Evolutionary conservation across 2,329 filamentous ascomycete genomes (phyloP), one percentile per base, ranked within the genome.

Genomic region (Cryphonectria radicalis): DNA sequence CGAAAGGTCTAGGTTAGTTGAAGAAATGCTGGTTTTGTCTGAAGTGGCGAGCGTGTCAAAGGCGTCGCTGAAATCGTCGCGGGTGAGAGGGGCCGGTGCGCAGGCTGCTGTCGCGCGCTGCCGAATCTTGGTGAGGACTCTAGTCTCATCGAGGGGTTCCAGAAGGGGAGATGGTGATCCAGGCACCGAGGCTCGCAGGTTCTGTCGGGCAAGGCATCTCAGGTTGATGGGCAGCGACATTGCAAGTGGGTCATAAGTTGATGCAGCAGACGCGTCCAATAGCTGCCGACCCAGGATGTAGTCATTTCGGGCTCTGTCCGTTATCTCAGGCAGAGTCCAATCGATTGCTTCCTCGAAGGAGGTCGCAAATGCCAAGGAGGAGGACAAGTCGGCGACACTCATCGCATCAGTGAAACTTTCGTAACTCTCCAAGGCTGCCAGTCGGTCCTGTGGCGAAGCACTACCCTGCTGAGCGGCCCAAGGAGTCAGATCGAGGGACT

Each of bases 321-420:
- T 77, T 2, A 92, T 82, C 1, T 84, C 82, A 0, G 92, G 91
- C 35, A 88, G 80, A 0, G 90, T 90, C 4, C 89, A 79, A 76
- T 97, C 93, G 35, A 93, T 79, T 19, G 75, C 74, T 75, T 85
- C 86, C 82, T 86, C 74, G 62, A 83, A 78, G 19, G 77, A 80
- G 3, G 75, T 79, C 4, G 84, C 84, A 64, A 88, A 84, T 6
- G 83, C 82, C 35, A 83, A 81, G 22, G 81, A 79, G 32, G 88
- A 88, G 76, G 85, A 88, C 1, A 91, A 71, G 79, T 96, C 93
- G 28, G 89, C 86, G 55, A 86, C 86, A 77, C 93, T 94, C 80
- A 93, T 83, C 1, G 84, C 81, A 11, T 90, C 88, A 14, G 85
- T 82, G 73, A 90, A 88, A 1, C 80, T 77, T 25, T 88, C 87